These are phyloP conservation scores for Blastosporella zonata DNA, from an alignment of 1,284 basidiomycete species.

Conservation along the genomic window DNA sequence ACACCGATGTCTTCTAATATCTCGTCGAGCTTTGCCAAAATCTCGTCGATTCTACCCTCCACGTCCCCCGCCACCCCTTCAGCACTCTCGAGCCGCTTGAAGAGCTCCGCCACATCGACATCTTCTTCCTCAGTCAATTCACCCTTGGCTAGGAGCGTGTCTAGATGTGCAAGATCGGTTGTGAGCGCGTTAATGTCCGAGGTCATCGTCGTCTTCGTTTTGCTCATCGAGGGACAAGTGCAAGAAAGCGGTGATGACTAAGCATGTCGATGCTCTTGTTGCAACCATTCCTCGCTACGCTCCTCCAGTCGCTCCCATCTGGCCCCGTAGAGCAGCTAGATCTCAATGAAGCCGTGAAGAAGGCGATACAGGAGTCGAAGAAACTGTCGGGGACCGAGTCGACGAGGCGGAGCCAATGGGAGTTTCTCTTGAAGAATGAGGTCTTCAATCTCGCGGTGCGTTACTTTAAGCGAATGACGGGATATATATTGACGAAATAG, in stretches of 20 bases:
- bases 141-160: slow-evolving; percentile 34
- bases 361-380: slow-evolving; percentile 43
- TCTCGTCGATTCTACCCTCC: slow-evolving; percentile 53
- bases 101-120: slow-evolving; percentile 43
- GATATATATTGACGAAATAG: neutral
- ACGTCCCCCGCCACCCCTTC: slow-evolving; percentile 54
- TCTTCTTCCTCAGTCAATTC: slow-evolving; percentile 33
- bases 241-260: slow-evolving; percentile 9
- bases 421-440: slow-evolving; percentile 64
- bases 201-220: slow-evolving; percentile 3
- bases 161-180: slow-evolving; percentile 35
- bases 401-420: slow-evolving; percentile 67
- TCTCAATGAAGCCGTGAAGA: slow-evolving; percentile 49
- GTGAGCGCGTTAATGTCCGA: slow-evolving; percentile 25
- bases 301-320: slow-evolving; percentile 53
- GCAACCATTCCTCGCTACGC: slow-evolving; percentile 38
- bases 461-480: slow-evolving; percentile 16
- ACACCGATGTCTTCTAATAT: slow-evolving; percentile 32
- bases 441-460: slow-evolving; percentile 67
- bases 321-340: slow-evolving; percentile 42
- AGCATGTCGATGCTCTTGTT: slow-evolving; percentile 36
- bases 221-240: slow-evolving; percentile 7
- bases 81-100: slow-evolving; percentile 50
- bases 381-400: slow-evolving; percentile 44
- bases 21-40: slow-evolving; percentile 54